A percentile compares a stretch with the other conserved stretches of the same genome.
These are phyloP conservation scores for Brassica balearica DNA, from an alignment of 441 rosid species.

Conservation along the genomic window DNA sequence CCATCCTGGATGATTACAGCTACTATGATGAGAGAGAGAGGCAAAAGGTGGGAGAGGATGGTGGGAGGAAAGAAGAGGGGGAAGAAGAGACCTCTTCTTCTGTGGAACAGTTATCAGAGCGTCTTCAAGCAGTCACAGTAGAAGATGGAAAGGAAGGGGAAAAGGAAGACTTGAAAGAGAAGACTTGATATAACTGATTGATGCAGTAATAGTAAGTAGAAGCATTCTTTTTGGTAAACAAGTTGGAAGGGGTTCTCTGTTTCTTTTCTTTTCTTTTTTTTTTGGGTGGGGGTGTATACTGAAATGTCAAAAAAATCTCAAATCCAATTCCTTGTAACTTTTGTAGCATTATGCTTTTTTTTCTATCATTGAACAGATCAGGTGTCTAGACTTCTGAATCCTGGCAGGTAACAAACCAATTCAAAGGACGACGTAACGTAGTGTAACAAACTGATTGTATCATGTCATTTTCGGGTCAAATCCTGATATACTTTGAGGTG, in stretches of 20 bases:
- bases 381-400: background rate
- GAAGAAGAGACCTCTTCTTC: constrained; percentile 30
- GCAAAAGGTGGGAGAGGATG: constrained; percentile 42
- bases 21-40: constrained; percentile 58
- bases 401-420: background rate
- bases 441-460: background rate
- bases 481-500: too few relatives aligned
- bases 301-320: background rate
- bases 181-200: constrained; percentile 15
- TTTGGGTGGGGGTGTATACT: constrained; percentile 31
- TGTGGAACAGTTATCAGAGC: constrained; percentile 5
- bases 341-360: constrained; percentile 16
- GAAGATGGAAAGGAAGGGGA: background rate
- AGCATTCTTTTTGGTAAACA: constrained; percentile 38
- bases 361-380: background rate
- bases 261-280: background rate
- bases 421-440: background rate
- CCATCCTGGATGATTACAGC: constrained; percentile 76
- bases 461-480: background rate
- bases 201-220: constrained; percentile 31
- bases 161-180: background rate
- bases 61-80: constrained; percentile 45
- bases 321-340: constrained; percentile 28
- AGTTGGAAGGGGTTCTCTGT: constrained; percentile 2
- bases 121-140: constrained; percentile 1